Evolutionary conservation across 108 stramenopile species (phyloP).

Genomic region (Skeletonema grethae): DNA sequence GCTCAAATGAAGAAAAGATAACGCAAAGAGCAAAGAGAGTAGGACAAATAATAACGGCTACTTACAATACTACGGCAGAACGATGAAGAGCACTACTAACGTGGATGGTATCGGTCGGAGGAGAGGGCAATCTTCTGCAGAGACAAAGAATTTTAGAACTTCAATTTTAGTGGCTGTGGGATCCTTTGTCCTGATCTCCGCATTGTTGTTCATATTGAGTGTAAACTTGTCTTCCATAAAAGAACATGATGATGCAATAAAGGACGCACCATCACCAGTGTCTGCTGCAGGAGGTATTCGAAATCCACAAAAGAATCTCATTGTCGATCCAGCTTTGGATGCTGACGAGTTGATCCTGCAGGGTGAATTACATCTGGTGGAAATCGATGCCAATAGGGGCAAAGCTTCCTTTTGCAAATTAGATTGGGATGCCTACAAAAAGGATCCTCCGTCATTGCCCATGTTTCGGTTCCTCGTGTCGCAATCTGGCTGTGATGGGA

Average conservation of each 20-base stretch:
- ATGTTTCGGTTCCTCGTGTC: slow-evolving; percentile 37
- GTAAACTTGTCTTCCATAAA: neutral
- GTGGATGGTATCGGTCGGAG: neutral
- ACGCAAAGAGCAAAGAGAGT: too few species aligned
- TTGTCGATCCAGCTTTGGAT: neutral
- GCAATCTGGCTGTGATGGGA: slow-evolving; percentile 25
- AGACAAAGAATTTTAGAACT: neutral
- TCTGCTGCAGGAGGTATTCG: neutral
- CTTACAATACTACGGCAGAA: too few species aligned
- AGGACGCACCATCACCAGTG: neutral
- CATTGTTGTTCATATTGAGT: neutral
- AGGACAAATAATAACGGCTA: too few species aligned
- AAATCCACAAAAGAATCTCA: neutral
- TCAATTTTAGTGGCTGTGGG: neutral
- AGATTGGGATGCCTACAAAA: slow-evolving; percentile 67
- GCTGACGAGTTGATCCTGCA: neutral
- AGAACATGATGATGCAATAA: neutral
- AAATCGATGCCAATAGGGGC: slow-evolving; percentile 12
- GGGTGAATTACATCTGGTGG: slow-evolving; percentile 2
- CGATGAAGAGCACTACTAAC: neutral
- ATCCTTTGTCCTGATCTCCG: neutral
- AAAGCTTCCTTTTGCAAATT: slow-evolving; percentile 64
- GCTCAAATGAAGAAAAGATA: too few species aligned
- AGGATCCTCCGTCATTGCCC: slow-evolving; percentile 48
- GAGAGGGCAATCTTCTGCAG: neutral